phyloP scores from a whole-genome alignment of 768 basidiomycete genomes.

The Calocybe gangraenosa region DNA sequence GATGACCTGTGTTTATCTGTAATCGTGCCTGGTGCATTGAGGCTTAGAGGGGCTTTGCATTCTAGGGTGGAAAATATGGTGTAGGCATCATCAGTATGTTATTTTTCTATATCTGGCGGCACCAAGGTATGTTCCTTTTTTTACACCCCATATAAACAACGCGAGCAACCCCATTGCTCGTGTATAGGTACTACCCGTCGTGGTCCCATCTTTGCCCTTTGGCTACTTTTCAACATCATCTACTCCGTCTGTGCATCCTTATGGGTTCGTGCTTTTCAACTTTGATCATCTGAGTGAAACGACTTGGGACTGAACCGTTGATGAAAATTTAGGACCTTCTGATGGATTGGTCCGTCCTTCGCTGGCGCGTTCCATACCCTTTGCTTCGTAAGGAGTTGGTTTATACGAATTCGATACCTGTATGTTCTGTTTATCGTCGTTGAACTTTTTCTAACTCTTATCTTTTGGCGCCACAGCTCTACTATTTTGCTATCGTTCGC shows the following conservation, averaged over 20 bases:
- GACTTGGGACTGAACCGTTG: not conserved
- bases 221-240: slow-evolving; percentile 58
- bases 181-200: slow-evolving; percentile 21
- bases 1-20: not conserved
- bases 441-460: not conserved
- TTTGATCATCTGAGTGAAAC: not conserved
- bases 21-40: not conserved
- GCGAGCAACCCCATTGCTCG: not conserved
- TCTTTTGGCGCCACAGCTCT: slow-evolving; percentile 38
- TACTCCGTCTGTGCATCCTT: slow-evolving; percentile 67
- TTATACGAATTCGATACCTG: slow-evolving; percentile 60
- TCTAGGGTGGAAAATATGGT: slow-evolving; percentile 81
- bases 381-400: slow-evolving; percentile 73
- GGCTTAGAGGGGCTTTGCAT: slow-evolving; percentile 1
- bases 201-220: slow-evolving; percentile 57
- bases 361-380: slow-evolving; percentile 47
- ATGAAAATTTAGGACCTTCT: slow-evolving; percentile 56
- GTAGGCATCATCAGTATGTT: slow-evolving; percentile 61
- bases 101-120: slow-evolving; percentile 78
- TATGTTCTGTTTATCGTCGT: slow-evolving; percentile 25
- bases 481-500: slow-evolving; percentile 76
- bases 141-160: not conserved
- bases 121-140: slow-evolving; percentile 38
- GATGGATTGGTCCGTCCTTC: slow-evolving; percentile 90
- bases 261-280: slow-evolving; percentile 58